Evolutionary conservation across 2,329 filamentous ascomycete species (phyloP), one percentile per base, ranked within the genome.

Genomic region (Cryphonectria japonica): DNA sequence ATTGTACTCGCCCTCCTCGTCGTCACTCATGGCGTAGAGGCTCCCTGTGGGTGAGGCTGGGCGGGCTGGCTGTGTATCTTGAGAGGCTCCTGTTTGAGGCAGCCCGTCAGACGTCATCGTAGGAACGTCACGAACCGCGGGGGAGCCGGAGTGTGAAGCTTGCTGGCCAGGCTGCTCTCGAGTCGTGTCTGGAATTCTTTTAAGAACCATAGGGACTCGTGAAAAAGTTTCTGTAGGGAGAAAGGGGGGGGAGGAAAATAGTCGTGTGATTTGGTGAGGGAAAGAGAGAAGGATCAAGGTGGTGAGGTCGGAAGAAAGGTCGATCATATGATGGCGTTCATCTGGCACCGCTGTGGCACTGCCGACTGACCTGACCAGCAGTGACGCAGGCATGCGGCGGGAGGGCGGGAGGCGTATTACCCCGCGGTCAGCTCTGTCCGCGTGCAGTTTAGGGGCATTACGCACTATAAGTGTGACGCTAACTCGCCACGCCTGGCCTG

Each of bases 11-110:
- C 92, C 93, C 82, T 98, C 96, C 74, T 97, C 95, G 78, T 97
- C 94, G 84, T 99, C 97, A 81, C 93, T 97, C 86, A 98, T 86
- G 78, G 95, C 95, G 85, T 97, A 98, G 85, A 95, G 96, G 77
- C 94, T 97, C 67, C 91, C 93, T 2, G 93, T 88, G 2, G 95
- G 94, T 50, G 95, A 98, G 19, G 89, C 76, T 66, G 85, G 77
- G 68, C 82, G 82, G 52, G 76, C 81, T 39, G 77, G 78, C 67
- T 73, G 65, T 50, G 69, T 57, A 41, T 71, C 43, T 32, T 59
- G 72, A 61, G 68, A 61, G 54, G 50, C 39, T 68, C 62, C 43
- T 32, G 69, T 57, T 39, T 57, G 46, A 65, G 69, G 61, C 59
- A 69, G 62, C 63, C 68, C 70, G 69, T 76, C 78, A 75, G 80